These are phyloP conservation scores for Anisodus acutangulus DNA, from an alignment of 257 asterid species.

Conservation along the genomic window DNA sequence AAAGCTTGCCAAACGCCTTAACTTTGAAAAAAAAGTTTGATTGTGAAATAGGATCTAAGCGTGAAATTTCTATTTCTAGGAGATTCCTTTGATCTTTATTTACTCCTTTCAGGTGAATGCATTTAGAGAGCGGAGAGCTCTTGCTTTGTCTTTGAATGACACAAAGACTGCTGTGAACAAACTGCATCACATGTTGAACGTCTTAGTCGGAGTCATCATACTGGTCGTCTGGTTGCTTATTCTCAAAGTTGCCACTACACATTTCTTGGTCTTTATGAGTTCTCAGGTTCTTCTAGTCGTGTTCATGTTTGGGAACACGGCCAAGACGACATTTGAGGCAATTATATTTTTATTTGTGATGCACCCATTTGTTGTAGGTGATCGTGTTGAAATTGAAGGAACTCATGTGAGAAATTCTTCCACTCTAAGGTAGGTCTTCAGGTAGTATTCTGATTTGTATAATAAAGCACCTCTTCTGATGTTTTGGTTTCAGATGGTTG, in stretches of 20 bases:
- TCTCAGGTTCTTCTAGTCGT: constrained; percentile 86
- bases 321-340: constrained; percentile 93
- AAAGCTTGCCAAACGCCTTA: no score
- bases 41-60: not conserved
- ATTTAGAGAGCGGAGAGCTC: constrained; percentile 88
- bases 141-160: constrained; percentile 89
- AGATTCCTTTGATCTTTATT: constrained; percentile 4
- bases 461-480: not conserved
- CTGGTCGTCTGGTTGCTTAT: constrained; percentile 75
- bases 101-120: constrained; percentile 65
- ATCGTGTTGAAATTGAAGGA: constrained; percentile 86
- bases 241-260: constrained; percentile 78
- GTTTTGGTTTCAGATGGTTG: constrained; percentile 71
- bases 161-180: constrained; percentile 93
- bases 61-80: not conserved
- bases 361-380: constrained; percentile 98
- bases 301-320: constrained; percentile 91
- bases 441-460: not conserved
- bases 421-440: not conserved
- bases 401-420: constrained; percentile 63
- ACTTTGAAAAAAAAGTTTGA: not conserved
- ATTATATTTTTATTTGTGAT: constrained; percentile 88
- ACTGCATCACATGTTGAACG: constrained; percentile 83
- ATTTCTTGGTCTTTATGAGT: constrained; percentile 76
- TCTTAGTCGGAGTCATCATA: constrained; percentile 56